These are phyloP conservation scores for Arabis hirsuta DNA, from an alignment of 345 rosid species.

Conservation along the genomic window DNA sequence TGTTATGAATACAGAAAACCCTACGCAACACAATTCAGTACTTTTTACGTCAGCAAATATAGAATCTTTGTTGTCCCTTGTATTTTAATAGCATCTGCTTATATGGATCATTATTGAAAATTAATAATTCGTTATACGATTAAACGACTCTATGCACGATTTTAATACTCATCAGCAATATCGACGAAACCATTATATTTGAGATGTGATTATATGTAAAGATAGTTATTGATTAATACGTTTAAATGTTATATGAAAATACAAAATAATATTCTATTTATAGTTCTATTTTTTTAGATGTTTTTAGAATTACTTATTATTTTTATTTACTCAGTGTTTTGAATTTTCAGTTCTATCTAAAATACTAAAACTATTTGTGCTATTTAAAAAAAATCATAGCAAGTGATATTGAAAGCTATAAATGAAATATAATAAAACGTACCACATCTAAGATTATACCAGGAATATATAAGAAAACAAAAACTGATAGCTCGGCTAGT, in stretches of 20 bases:
- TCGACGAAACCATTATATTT: slow-evolving; percentile 1
- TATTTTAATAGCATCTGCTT: too few species aligned
- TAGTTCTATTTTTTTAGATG: not conserved
- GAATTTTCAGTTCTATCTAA: not conserved
- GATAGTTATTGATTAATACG: not conserved
- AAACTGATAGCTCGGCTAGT: slow-evolving; percentile 15
- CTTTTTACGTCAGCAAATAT: slow-evolving; percentile 21
- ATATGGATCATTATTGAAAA: not conserved
- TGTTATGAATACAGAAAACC: slow-evolving; percentile 26
- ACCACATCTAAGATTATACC: not conserved
- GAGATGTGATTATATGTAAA: not conserved
- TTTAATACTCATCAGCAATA: slow-evolving; percentile 9
- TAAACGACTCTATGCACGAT: not conserved
- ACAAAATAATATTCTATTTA: not conserved
- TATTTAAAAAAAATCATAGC: not conserved
- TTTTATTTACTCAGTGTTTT: not conserved
- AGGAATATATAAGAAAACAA: not conserved
- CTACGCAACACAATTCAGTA: slow-evolving; percentile 30
- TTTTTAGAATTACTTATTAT: not conserved
- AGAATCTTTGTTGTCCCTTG: slow-evolving; percentile 5
- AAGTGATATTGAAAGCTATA: not conserved
- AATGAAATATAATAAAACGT: not conserved
- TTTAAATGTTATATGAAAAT: not conserved
- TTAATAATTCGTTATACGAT: slow-evolving; percentile 1
- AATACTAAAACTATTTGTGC: not conserved